Evolutionary conservation across 2,329 filamentous ascomycete species (phyloP).

Genomic region (Westerdykella sp.): DNA sequence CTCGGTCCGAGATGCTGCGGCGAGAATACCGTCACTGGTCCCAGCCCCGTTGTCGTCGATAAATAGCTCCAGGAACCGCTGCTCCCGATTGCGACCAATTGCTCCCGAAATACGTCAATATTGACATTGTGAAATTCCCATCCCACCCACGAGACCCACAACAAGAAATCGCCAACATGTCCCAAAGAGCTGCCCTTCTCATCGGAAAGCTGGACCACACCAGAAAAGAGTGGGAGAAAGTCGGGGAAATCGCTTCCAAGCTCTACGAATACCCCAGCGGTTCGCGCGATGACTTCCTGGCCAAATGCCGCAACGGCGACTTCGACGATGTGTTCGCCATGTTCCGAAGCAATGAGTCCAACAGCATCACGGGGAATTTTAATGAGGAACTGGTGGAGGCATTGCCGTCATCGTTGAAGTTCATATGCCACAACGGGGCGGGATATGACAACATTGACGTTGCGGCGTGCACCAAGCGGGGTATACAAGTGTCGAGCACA

Average conservation of each 20-base stretch:
- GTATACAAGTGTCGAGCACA: conserved; percentile 43
- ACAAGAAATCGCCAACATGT: conserved; percentile 14
- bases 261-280: conserved; percentile 50
- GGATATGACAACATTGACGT: conserved; percentile 58
- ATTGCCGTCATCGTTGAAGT: conserved; percentile 40
- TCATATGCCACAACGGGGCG: conserved; percentile 47
- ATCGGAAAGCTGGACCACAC: conserved; percentile 43
- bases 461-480: conserved; percentile 44
- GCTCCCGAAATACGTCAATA: not conserved
- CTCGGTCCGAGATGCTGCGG: not conserved
- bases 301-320: conserved; percentile 48
- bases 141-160: not conserved
- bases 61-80: not conserved
- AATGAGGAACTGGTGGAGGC: conserved; percentile 40
- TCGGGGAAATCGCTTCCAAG: conserved; percentile 28
- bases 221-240: conserved; percentile 43
- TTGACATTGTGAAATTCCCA: not conserved
- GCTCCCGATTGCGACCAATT: too few species aligned
- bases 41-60: not conserved
- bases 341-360: conserved; percentile 55
- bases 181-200: conserved; percentile 38
- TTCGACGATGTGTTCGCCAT: conserved; percentile 52
- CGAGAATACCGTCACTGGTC: not conserved
- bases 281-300: conserved; percentile 50
- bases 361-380: conserved; percentile 44